Conservation (phyloP, 768 basidiomycete genomes). For the Sistotremastrum niveocremeum region DNA sequence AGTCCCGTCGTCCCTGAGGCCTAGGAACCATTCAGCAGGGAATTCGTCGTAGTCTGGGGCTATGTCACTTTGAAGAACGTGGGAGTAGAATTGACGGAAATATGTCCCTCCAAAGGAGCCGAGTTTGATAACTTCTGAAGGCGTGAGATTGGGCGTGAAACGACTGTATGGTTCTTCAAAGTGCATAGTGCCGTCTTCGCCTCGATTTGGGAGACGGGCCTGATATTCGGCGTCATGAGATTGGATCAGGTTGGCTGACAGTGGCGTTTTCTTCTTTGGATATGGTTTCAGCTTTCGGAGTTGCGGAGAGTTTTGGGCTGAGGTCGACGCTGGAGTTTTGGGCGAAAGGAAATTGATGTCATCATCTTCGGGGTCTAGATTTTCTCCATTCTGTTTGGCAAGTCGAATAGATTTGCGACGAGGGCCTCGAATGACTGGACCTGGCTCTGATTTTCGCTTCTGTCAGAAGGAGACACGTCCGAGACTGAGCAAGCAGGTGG, state of each 20-base stretch:
- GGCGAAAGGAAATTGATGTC: background rate
- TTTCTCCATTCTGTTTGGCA: background rate
- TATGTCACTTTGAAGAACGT: background rate
- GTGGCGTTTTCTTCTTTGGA: too few relatives aligned
- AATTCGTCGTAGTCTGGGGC: background rate
- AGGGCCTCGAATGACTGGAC: background rate
- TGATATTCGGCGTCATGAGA: background rate
- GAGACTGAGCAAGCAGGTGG: background rate
- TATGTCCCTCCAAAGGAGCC: slow-evolving; percentile 1
- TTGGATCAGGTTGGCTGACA: background rate
- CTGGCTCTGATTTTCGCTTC: background rate
- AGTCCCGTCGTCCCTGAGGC: background rate
- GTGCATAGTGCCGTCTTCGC: background rate
- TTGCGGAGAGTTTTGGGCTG: background rate
- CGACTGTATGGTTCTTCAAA: background rate
- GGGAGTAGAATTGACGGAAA: background rate
- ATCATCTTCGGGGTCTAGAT: background rate
- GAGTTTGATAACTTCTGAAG: background rate
- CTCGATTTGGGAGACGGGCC: too few relatives aligned
- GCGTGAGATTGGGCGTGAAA: background rate
- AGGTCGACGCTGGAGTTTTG: background rate
- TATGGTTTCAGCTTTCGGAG: background rate
- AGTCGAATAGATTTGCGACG: slow-evolving; percentile 1
- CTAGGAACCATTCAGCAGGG: background rate
- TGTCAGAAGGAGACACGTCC: background rate